Evolutionary conservation across 257 asterid species (phyloP).

Genomic region (Schizonepeta tenuifolia): DNA sequence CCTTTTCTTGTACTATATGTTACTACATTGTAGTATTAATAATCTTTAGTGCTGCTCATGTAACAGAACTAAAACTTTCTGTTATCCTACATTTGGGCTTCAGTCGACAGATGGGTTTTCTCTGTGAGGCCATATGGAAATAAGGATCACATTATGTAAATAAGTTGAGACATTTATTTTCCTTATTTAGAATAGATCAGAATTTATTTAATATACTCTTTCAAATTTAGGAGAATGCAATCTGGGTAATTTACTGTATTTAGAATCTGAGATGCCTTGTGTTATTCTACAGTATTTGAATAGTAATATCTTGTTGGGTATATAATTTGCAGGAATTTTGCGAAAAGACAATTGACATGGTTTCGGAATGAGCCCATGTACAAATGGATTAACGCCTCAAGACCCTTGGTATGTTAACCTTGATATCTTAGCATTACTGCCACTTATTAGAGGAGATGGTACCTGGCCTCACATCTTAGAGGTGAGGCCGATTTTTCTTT

Average conservation of each 20-base stretch:
- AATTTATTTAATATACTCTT: too few relatives aligned
- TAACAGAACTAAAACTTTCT: neutral
- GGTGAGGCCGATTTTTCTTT: neutral
- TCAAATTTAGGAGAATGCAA: too few relatives aligned
- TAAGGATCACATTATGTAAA: neutral
- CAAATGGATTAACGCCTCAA: slow-evolving; percentile 94
- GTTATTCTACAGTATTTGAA: slow-evolving; percentile 11
- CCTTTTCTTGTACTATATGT: neutral
- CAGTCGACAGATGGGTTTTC: neutral
- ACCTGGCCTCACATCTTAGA: neutral
- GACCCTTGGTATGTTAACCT: slow-evolving; percentile 67
- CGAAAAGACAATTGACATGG: slow-evolving; percentile 97
- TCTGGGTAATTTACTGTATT: too few relatives aligned
- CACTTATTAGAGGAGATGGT: neutral
- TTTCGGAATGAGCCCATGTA: slow-evolving; percentile 93
- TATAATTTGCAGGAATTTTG: slow-evolving; percentile 72
- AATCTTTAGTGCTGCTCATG: neutral
- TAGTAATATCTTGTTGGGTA: slow-evolving; percentile 21
- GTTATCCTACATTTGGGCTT: slow-evolving; percentile 12
- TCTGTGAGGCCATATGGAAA: neutral
- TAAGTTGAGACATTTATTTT: neutral
- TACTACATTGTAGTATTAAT: neutral
- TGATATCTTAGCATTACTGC: slow-evolving; percentile 13
- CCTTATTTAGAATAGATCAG: too few relatives aligned
- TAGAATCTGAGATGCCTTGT: neutral